Percentiles rank a stretch among this genome's conserved stretches.
Evolutionary conservation across 768 basidiomycete species (phyloP).

Genomic region (Lyophyllum semitale): DNA sequence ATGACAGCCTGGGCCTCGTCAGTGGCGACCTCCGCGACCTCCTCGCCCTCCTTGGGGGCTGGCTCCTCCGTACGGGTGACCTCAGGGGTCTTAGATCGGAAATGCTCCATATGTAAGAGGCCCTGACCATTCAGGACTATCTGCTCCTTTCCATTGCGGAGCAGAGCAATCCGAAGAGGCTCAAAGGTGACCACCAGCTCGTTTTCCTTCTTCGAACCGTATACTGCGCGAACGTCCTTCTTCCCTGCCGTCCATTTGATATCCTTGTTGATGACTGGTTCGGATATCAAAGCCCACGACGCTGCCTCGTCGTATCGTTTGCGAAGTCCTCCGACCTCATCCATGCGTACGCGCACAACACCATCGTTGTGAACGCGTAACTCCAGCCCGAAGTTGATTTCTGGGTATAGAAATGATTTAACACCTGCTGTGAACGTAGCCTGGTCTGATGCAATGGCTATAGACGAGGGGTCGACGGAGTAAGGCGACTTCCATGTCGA

Average conservation of each 20-base stretch:
- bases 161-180: conserved; percentile 75
- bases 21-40: conserved; percentile 31
- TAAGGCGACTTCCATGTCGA: conserved; percentile 86
- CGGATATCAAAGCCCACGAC: conserved; percentile 80
- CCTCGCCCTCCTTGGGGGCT: conserved; percentile 44
- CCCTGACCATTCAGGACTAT: conserved; percentile 88
- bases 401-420: conserved; percentile 80
- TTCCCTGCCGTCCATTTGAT: conserved; percentile 69
- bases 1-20: conserved; percentile 55
- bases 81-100: conserved; percentile 64
- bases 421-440: conserved; percentile 76
- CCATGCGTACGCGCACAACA: conserved; percentile 89
- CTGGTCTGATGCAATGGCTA: conserved; percentile 51
- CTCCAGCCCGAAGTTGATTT: conserved; percentile 79
- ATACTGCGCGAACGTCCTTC: conserved; percentile 62
- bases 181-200: conserved; percentile 72
- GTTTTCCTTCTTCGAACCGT: conserved; percentile 62
- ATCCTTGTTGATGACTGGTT: conserved; percentile 63
- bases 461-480: conserved; percentile 61
- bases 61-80: conserved; percentile 45
- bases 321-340: conserved; percentile 76
- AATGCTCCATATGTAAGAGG: conserved; percentile 97
- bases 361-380: conserved; percentile 86
- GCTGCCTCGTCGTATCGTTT: conserved; percentile 93
- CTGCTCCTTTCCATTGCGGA: conserved; percentile 76